phyloP scores from a whole-genome alignment of 1,284 basidiomycete species.

The Microbotryum violaceum region DNA sequence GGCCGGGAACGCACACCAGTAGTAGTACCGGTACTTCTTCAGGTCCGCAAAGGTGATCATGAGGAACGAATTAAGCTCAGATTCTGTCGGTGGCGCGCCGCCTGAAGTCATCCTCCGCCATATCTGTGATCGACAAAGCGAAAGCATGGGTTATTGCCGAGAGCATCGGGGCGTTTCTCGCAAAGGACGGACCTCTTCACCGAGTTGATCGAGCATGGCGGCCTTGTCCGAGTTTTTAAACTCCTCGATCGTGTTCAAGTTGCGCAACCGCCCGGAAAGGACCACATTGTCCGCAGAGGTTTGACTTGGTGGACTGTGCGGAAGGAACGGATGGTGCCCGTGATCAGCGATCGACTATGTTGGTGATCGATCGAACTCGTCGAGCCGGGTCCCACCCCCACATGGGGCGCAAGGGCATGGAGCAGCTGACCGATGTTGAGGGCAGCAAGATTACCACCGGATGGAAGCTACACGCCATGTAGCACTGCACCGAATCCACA shows the following conservation, averaged over 20 bases:
- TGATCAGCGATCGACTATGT: no score
- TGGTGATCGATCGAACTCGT: no score
- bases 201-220: constrained; percentile 52
- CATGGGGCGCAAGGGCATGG: no score
- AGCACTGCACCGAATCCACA: no score
- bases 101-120: no score
- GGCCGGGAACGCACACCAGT: constrained; percentile 96
- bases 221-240: constrained; percentile 87
- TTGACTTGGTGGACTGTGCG: not conserved
- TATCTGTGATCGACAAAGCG: not conserved
- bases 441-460: no score
- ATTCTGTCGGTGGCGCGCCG: not conserved
- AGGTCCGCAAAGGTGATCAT: constrained; percentile 91
- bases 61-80: constrained; percentile 65
- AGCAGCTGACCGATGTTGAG: no score
- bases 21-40: constrained; percentile 95
- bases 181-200: constrained; percentile 14
- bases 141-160: not conserved
- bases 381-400: no score
- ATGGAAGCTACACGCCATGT: no score
- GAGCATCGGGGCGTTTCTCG: not conserved
- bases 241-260: constrained; percentile 85
- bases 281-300: constrained; percentile 32
- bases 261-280: constrained; percentile 63
- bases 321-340: no score